Conservation (phyloP, 257 asterid species). For the Knoxia roxburghii region DNA sequence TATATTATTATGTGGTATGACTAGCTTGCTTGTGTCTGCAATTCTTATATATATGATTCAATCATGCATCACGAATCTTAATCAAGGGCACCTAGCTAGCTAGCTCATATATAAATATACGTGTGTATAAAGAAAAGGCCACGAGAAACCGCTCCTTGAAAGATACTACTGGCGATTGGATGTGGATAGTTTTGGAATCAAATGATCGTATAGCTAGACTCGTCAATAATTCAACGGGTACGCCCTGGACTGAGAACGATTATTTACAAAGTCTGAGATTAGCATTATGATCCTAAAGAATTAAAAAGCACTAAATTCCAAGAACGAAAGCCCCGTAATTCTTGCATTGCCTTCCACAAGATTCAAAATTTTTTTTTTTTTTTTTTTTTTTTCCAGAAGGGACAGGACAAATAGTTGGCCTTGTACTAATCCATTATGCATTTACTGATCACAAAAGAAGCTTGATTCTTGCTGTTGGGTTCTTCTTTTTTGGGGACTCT, state of each 20-base stretch:
- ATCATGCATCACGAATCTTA: background rate
- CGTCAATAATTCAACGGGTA: slow-evolving; percentile 27
- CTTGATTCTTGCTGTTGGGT: too few relatives aligned
- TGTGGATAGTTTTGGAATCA: slow-evolving; percentile 9
- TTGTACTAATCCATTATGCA: background rate
- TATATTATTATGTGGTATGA: too few relatives aligned
- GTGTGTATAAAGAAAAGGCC: background rate
- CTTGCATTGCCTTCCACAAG: slow-evolving; percentile 2
- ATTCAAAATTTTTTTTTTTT: too few relatives aligned
- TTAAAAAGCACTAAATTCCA: slow-evolving; percentile 3
- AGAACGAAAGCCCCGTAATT: slow-evolving; percentile 1
- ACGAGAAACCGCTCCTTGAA: slow-evolving; percentile 22
- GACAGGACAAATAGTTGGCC: background rate
- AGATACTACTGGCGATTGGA: slow-evolving; percentile 28
- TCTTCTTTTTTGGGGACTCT: too few relatives aligned
- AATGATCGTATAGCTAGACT: background rate
- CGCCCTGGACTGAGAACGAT: too few relatives aligned
- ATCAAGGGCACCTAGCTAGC: slow-evolving; percentile 7
- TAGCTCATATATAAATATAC: too few relatives aligned
- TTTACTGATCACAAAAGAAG: slow-evolving; percentile 5
- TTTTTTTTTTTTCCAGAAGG: background rate
- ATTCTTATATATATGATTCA: background rate
- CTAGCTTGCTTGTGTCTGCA: background rate
- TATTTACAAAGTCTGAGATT: slow-evolving; percentile 13
- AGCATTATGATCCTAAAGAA: slow-evolving; percentile 21